phyloP scores from a whole-genome alignment of 352 stramenopile genomes.

The Pythium sukuiense region DNA sequence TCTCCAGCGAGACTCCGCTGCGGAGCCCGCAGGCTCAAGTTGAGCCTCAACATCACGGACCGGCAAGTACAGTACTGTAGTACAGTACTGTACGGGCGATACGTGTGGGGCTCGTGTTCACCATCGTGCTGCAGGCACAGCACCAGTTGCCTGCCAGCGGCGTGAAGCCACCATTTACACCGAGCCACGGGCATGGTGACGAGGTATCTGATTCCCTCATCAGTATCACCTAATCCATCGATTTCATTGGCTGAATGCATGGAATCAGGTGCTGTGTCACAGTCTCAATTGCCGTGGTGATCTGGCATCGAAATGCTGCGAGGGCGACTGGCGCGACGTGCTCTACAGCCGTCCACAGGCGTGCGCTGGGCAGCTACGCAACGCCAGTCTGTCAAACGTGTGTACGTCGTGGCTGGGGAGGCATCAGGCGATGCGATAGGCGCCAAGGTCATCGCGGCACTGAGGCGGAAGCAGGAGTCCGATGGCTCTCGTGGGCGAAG shows the following conservation, averaged over 20 bases:
- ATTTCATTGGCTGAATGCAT: not conserved
- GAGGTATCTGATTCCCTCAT: no score
- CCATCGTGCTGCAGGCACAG: no score
- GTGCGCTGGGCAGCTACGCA: not conserved
- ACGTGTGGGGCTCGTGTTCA: no score
- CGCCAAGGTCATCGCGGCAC: conserved; percentile 58
- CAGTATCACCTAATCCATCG: no score
- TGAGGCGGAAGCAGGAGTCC: conserved; percentile 32
- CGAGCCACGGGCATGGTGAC: no score
- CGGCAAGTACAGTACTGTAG: no score
- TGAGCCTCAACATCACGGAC: no score
- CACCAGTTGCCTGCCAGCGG: no score
- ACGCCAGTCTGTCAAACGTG: conserved; percentile 11
- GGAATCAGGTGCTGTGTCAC: not conserved
- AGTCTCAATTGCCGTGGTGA: not conserved
- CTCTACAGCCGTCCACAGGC: not conserved
- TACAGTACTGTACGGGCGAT: no score
- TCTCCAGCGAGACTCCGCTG: no score
- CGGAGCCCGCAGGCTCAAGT: no score
- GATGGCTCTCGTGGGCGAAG: conserved; percentile 5
- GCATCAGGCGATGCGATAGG: conserved; percentile 77
- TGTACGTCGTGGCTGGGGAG: conserved; percentile 77
- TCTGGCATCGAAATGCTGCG: not conserved
- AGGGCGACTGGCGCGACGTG: not conserved
- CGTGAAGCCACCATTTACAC: no score